These are phyloP conservation scores for Microsporum audouinii DNA, from an alignment of 2,329 filamentous ascomycete species.

Conservation along the genomic window DNA sequence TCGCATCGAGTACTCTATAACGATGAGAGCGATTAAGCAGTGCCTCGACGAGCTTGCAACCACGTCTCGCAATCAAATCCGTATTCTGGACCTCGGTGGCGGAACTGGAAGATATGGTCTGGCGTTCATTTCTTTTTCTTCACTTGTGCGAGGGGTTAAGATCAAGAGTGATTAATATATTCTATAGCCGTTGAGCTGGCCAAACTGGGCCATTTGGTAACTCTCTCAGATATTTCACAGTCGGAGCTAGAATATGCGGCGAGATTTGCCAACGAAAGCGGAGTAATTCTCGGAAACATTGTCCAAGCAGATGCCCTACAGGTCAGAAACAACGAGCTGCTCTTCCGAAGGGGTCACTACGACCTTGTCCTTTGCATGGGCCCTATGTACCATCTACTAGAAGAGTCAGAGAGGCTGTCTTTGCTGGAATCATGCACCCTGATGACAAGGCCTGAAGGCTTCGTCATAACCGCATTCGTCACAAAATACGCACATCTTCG, in stretches of 20 bases:
- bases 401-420: neutral
- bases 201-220: neutral
- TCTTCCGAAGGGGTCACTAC: neutral
- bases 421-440: neutral
- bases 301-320: neutral
- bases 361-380: conserved; percentile 6
- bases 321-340: neutral
- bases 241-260: neutral
- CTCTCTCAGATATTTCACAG: neutral
- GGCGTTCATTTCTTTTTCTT: neutral
- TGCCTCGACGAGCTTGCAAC: neutral
- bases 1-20: neutral
- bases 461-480: conserved; percentile 1
- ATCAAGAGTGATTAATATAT: neutral
- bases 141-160: neutral
- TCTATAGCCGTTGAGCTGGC: neutral
- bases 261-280: neutral
- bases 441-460: neutral
- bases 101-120: conserved; percentile 1
- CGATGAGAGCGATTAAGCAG: neutral
- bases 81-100: neutral
- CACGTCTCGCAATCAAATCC: neutral
- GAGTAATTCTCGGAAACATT: neutral
- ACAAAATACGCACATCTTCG: conserved; percentile 4
- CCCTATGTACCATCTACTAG: conserved; percentile 1